Percentiles rank a stretch among this genome's conserved stretches.
Evolutionary conservation across 1,284 basidiomycete species (phyloP).

Genomic region (Athelia psychrophila): DNA sequence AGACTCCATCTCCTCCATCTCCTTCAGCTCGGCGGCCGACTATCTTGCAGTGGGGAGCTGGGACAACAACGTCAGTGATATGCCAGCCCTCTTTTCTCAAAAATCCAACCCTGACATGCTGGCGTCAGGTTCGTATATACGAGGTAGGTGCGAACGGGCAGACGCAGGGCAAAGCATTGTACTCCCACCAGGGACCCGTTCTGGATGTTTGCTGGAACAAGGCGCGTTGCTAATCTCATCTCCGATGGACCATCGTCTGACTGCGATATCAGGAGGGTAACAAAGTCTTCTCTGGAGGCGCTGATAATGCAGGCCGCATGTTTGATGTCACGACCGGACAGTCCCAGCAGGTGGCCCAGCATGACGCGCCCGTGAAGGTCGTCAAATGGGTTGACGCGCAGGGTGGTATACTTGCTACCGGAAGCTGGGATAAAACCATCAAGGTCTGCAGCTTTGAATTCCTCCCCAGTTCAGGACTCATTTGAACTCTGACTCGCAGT

Average conservation of each 20-base stretch:
- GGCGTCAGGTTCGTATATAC: slow-evolving; percentile 44
- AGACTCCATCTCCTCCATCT: slow-evolving; percentile 56
- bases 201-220: slow-evolving; percentile 80
- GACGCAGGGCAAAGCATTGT: slow-evolving; percentile 75
- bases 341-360: slow-evolving; percentile 69
- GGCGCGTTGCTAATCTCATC: slow-evolving; percentile 21
- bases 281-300: slow-evolving; percentile 76
- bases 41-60: slow-evolving; percentile 61
- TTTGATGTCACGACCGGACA: slow-evolving; percentile 76
- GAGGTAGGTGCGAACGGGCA: slow-evolving; percentile 53
- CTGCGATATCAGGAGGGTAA: slow-evolving; percentile 71
- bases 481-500: no score
- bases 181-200: slow-evolving; percentile 77
- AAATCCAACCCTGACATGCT: no score
- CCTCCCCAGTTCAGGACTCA: no score
- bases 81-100: no score
- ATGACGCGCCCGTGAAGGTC: slow-evolving; percentile 76
- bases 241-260: no score
- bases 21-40: slow-evolving; percentile 47
- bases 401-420: slow-evolving; percentile 74
- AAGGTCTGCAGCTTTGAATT: no score
- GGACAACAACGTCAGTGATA: slow-evolving; percentile 58
- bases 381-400: slow-evolving; percentile 72
- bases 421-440: slow-evolving; percentile 86
- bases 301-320: slow-evolving; percentile 78